These are phyloP conservation scores for Entamoeba moshkovskii DNA, from an alignment of 208 protist species.

Conservation along the genomic window DNA sequence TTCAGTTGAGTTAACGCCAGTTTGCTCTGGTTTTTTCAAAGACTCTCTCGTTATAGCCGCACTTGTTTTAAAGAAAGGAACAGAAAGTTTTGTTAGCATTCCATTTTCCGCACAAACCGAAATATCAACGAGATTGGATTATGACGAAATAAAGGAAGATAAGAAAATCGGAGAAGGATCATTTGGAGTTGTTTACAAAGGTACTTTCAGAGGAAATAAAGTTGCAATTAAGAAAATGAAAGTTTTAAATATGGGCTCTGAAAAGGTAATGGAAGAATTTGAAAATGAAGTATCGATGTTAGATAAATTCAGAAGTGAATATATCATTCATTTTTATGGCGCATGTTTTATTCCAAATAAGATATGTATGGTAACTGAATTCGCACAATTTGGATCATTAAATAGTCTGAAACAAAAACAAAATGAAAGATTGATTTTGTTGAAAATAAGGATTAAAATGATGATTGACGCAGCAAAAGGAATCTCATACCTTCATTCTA, in stretches of 20 bases:
- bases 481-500: not conserved
- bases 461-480: not conserved
- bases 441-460: not conserved
- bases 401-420: not conserved
- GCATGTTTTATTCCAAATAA: not conserved
- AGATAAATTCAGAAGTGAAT: not conserved
- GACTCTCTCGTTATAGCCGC: not conserved
- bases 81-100: not conserved
- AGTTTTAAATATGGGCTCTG: not conserved
- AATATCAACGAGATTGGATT: not conserved
- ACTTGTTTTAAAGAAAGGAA: not conserved
- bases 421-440: not conserved
- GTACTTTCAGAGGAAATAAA: not conserved
- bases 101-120: not conserved
- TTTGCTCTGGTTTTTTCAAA: not conserved
- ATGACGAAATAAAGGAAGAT: not conserved
- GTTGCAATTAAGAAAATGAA: not conserved
- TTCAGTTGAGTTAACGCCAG: not conserved
- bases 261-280: not conserved
- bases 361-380: not conserved
- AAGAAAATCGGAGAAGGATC: not conserved
- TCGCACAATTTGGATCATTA: not conserved
- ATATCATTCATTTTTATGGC: not conserved
- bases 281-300: not conserved
- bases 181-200: not conserved